Conservation (phyloP, 306 rosid species). For the Medicago lupulina region DNA sequence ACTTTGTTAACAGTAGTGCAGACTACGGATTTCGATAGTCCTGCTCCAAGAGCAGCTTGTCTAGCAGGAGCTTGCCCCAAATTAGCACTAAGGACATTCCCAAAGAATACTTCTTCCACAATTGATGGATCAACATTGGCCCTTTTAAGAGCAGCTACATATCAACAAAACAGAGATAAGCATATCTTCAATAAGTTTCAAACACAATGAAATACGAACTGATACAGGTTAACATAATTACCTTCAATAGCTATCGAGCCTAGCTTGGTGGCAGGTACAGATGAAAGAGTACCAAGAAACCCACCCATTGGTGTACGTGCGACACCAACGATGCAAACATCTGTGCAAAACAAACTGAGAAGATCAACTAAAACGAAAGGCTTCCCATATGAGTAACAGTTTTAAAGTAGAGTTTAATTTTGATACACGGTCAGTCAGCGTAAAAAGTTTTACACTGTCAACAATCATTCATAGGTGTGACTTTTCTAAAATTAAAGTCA, state of each 20-base stretch:
- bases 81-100: constrained; percentile 97
- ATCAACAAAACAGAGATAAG: constrained; percentile 7
- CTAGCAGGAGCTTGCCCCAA: constrained; percentile 99
- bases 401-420: too few relatives aligned
- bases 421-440: too few relatives aligned
- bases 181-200: constrained; percentile 8
- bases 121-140: constrained; percentile 89
- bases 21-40: constrained; percentile 80
- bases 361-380: constrained; percentile 24
- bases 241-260: constrained; percentile 94
- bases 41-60: constrained; percentile 98
- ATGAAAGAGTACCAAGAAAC: constrained; percentile 87
- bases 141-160: constrained; percentile 88
- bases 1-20: constrained; percentile 96
- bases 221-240: constrained; percentile 38
- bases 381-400: too few relatives aligned
- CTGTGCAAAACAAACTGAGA: constrained; percentile 53
- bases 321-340: constrained; percentile 96
- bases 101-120: constrained; percentile 91
- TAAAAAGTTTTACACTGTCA: too few relatives aligned
- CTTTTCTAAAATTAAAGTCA: too few relatives aligned
- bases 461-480: too few relatives aligned
- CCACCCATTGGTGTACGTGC: constrained; percentile 99
- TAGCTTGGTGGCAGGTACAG: constrained; percentile 86
- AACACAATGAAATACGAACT: constrained; percentile 17